Evolutionary conservation across 257 asterid genomes (phyloP).

Genomic region (Nicotiana obtusifolia): DNA sequence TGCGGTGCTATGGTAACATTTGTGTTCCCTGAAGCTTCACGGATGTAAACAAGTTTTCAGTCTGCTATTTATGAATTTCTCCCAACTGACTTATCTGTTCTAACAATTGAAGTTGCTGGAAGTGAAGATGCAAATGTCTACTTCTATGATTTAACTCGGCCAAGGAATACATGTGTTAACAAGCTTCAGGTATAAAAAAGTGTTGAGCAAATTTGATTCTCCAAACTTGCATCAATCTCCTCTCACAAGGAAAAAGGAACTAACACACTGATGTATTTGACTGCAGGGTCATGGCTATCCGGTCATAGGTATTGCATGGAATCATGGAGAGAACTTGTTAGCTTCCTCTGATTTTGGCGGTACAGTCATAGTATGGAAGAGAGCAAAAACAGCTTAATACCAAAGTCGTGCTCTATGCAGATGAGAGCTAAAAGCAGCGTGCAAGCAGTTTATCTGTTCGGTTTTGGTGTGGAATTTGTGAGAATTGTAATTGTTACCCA

Average conservation of each 20-base stretch:
- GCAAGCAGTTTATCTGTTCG: background rate
- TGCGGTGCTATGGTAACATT: background rate
- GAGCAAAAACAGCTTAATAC: slow-evolving; percentile 58
- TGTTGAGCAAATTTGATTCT: background rate
- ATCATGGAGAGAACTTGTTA: slow-evolving; percentile 83
- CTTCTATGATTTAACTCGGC: slow-evolving; percentile 90
- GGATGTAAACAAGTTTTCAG: background rate
- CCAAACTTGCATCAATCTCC: background rate
- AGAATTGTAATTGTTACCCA: background rate
- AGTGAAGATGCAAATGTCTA: slow-evolving; percentile 94
- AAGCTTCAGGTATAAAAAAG: slow-evolving; percentile 67
- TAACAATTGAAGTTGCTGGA: slow-evolving; percentile 70
- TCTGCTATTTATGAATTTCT: background rate
- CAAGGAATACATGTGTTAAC: slow-evolving; percentile 87
- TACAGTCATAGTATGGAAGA: slow-evolving; percentile 93
- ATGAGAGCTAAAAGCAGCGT: background rate
- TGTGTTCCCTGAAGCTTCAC: background rate
- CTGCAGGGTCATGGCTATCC: slow-evolving; percentile 92
- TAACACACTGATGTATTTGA: background rate
- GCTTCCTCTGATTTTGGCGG: slow-evolving; percentile 99
- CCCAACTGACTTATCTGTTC: slow-evolving; percentile 20
- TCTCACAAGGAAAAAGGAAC: background rate
- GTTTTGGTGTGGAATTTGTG: background rate
- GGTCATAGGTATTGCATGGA: slow-evolving; percentile 94
- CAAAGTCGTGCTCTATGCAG: background rate